These are phyloP conservation scores for Parsonsia alboflavescens DNA, from an alignment of 257 asterid genomes.

Conservation along the genomic window DNA sequence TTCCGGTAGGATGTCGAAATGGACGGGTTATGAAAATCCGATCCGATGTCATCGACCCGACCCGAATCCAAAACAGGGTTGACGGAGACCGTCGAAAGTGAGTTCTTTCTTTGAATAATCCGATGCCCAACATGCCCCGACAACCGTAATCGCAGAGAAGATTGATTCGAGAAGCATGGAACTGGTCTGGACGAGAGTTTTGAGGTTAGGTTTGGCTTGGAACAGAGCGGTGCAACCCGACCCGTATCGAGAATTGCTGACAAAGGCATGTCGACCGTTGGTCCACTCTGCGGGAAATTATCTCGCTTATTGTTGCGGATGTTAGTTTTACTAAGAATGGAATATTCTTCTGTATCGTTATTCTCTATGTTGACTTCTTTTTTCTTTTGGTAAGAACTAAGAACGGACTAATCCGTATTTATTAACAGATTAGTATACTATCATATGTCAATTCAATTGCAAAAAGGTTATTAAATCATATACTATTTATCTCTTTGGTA, in stretches of 20 bases:
- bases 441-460: no score
- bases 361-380: no score
- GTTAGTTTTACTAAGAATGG: background rate
- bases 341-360: no score
- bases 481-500: no score
- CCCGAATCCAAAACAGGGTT: constrained; percentile 15
- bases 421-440: no score
- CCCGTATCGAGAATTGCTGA: constrained; percentile 10
- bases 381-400: no score
- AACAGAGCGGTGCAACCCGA: background rate
- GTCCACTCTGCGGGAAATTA: background rate
- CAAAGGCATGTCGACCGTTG: constrained; percentile 8
- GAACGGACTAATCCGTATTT: no score
- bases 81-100: background rate
- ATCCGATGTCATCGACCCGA: background rate
- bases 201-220: background rate
- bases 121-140: background rate
- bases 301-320: background rate
- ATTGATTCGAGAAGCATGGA: constrained; percentile 10
- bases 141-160: constrained; percentile 4
- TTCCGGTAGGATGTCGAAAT: constrained; percentile 68
- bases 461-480: no score
- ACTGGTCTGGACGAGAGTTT: background rate
- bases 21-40: constrained; percentile 40
- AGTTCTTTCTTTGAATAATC: background rate